Percentiles rank a stretch among this genome's conserved stretches.
These are phyloP conservation scores for Heterobasidion occidentale DNA, from an alignment of 1,284 basidiomycete species.

Conservation along the genomic window DNA sequence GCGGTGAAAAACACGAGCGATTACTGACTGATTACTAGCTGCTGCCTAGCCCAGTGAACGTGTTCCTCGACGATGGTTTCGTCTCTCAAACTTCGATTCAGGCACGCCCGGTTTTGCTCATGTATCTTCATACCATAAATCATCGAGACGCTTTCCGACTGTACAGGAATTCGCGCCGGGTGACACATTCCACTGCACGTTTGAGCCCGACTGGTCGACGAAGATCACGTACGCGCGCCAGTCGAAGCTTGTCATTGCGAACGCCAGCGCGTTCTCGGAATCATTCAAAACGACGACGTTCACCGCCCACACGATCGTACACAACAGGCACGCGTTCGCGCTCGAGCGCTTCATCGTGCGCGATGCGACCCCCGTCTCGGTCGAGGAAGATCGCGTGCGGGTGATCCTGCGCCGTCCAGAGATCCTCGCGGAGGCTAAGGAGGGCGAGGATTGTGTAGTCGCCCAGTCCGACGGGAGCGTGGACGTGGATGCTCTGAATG, in stretches of 20 bases:
- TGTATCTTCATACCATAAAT: not conserved
- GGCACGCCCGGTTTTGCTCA: constrained; percentile 16
- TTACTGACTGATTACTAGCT: constrained; percentile 42
- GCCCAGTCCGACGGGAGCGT: constrained; percentile 5
- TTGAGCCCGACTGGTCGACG: constrained; percentile 43
- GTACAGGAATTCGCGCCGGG: constrained; percentile 35
- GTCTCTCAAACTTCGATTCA: constrained; percentile 38
- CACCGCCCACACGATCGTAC: constrained; percentile 34
- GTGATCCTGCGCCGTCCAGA: constrained; percentile 39
- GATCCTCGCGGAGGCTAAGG: constrained; percentile 33
- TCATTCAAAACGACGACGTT: constrained; percentile 33
- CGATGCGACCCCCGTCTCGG: constrained; percentile 38
- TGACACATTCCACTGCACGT: constrained; percentile 44
- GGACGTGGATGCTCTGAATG: not conserved
- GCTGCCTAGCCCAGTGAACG: constrained; percentile 31
- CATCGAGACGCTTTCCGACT: not conserved
- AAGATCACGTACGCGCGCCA: constrained; percentile 39
- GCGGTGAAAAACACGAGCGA: constrained; percentile 44
- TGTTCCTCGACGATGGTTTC: constrained; percentile 42
- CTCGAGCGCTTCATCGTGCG: constrained; percentile 37
- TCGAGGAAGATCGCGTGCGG: constrained; percentile 27
- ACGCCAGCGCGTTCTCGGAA: constrained; percentile 35
- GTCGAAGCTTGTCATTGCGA: constrained; percentile 24
- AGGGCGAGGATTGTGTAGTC: constrained; percentile 29
- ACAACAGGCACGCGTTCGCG: constrained; percentile 39